phyloP scores from a whole-genome alignment of 2,329 filamentous ascomycete genomes.

The Fusarium sp. region DNA sequence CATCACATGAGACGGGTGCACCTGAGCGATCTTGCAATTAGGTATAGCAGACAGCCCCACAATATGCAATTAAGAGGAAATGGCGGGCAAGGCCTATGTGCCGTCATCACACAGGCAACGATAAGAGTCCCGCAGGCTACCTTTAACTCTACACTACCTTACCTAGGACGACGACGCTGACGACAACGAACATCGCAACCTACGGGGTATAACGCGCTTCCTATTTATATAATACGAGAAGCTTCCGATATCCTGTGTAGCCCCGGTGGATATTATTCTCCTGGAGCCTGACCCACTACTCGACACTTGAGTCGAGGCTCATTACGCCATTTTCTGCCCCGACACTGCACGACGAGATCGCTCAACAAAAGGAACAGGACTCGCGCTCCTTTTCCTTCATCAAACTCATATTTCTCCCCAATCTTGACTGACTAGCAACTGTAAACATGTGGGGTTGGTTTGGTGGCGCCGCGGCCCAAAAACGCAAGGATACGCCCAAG shows the following conservation, averaged over 20 bases:
- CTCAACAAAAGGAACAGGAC: conserved; percentile 22
- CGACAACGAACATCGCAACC: conserved; percentile 23
- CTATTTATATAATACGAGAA: not conserved
- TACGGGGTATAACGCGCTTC: not conserved
- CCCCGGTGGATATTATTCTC: not conserved
- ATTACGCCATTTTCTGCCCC: conserved; percentile 39
- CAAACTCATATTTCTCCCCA: not conserved
- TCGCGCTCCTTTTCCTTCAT: conserved; percentile 13
- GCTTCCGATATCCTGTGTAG: not conserved
- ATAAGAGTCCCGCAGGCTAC: conserved; percentile 43
- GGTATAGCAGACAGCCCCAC: conserved; percentile 39
- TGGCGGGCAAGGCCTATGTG: conserved; percentile 28
- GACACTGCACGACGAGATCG: conserved; percentile 17
- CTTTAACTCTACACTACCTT: conserved; percentile 26
- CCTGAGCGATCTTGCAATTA: conserved; percentile 3
- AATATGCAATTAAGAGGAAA: conserved; percentile 32
- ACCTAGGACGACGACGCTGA: conserved; percentile 33
- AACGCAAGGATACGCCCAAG: conserved; percentile 93
- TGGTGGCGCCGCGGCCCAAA: conserved; percentile 81
- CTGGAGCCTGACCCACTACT: conserved; percentile 42
- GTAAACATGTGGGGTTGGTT: conserved; percentile 85
- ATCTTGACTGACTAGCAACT: conserved; percentile 12
- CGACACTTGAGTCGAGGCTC: conserved; percentile 26
- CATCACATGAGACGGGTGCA: conserved; percentile 45
- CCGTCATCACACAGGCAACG: conserved; percentile 48